Base-by-base conservation (phyloP, 2,329 filamentous ascomycete genomes). In the Alternaria atra region DNA sequence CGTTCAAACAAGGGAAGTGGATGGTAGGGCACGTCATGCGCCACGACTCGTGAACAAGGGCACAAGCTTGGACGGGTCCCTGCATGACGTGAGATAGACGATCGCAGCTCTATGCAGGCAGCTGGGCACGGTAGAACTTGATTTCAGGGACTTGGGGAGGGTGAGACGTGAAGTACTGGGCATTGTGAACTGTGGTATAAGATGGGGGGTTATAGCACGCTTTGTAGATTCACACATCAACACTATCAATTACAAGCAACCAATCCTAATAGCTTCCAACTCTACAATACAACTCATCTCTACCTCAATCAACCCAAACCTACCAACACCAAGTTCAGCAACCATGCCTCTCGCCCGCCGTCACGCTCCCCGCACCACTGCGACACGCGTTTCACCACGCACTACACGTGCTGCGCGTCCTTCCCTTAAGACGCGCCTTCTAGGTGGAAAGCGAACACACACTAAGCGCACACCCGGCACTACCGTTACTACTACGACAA, bases 381-480 rank as follows among this genome's bases (percentile, higher is more conserved):
- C 55, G 8, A 64, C 68, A 63, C 68, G 58, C 65, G 68, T 66
- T n/a, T 69, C 68, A 58, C 62, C 71, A 34, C 67, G 73, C 34
- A 73, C 80, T 44, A 50, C 46, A 17, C 46, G 46, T 27, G 73
- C 79, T 40, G 39, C 39, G 10, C 81, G 78, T 65, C 85, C 85
- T 17, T 83, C 81, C 35, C 78, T 89, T 47, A 84, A 87, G 80
- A 84, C 83, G 53, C 83, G 85, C 55, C 82, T 88, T 13, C 79
- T 83, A 10, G 83, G 82, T 42, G 75, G 75, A 48, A 40, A 40
- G 9, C 78, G 76, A 51, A 77, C 79, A 47, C 47, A 29, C 40
- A 78, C 79, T 27, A 79, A 77, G n/a, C 64, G 63, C 29, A 59
- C 65, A 10, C 80, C 71, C 67, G 64, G 62, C 25, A 63, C 70